These are phyloP conservation scores for Euphorbia tirucalli DNA, from an alignment of 345 rosid genomes.

Conservation along the genomic window DNA sequence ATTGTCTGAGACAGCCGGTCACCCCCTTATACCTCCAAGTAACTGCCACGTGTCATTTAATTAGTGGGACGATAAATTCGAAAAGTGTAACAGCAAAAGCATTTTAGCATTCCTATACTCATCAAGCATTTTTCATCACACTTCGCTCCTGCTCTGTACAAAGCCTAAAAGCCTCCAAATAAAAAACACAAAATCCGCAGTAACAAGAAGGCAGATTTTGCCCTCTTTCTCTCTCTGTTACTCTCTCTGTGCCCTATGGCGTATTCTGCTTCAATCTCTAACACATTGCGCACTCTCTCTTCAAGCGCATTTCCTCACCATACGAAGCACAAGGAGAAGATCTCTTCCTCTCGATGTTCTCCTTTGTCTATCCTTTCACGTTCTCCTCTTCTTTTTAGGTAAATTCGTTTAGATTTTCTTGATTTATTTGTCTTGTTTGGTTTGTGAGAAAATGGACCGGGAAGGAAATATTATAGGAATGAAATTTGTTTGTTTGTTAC, in stretches of 20 bases:
- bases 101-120: background rate
- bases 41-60: background rate
- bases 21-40: background rate
- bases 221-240: background rate
- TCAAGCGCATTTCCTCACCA: slow-evolving; percentile 12
- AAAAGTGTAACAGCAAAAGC: background rate
- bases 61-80: background rate
- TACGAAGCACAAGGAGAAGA: slow-evolving; percentile 13
- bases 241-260: slow-evolving; percentile 27
- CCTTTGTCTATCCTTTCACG: slow-evolving; percentile 13
- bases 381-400: slow-evolving; percentile 31
- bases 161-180: background rate
- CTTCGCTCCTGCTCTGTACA: background rate
- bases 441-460: slow-evolving; percentile 10
- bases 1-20: background rate
- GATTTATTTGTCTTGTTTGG: slow-evolving; percentile 7
- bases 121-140: background rate
- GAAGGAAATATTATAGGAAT: no score
- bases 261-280: slow-evolving; percentile 28
- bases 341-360: slow-evolving; percentile 20
- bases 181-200: background rate
- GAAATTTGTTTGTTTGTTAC: background rate
- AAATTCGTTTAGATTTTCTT: no score
- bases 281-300: slow-evolving; percentile 17
- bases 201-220: no score